Evolutionary conservation across 2,329 filamentous ascomycete genomes (phyloP).

Genomic region (Sporothrix euskadiensis): DNA sequence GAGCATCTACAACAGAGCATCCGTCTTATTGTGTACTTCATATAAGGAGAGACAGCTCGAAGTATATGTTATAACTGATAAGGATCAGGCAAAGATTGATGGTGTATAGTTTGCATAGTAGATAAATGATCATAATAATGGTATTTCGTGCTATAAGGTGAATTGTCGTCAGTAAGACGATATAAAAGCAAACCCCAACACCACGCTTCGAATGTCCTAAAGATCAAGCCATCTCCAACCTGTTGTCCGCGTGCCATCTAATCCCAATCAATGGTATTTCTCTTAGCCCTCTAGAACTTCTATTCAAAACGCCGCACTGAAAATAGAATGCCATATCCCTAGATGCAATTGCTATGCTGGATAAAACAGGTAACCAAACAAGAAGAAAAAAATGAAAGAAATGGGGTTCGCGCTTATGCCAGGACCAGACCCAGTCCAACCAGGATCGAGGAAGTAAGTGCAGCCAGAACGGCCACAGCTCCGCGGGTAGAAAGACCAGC

Average conservation of each 20-base stretch:
- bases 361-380: background rate
- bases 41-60: background rate
- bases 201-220: background rate
- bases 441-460: slow-evolving; percentile 18
- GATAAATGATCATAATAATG: background rate
- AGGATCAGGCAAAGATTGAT: background rate
- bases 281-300: background rate
- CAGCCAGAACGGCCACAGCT: background rate
- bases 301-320: background rate
- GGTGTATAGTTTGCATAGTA: background rate
- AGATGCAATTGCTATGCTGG: slow-evolving; percentile 20
- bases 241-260: background rate
- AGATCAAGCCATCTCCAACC: background rate
- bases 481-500: background rate
- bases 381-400: slow-evolving; percentile 45
- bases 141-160: background rate
- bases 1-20: background rate
- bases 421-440: slow-evolving; percentile 27
- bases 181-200: background rate
- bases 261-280: background rate
- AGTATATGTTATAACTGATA: background rate
- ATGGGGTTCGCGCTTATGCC: slow-evolving; percentile 39
- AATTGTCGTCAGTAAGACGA: background rate
- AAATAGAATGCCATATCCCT: background rate
- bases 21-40: background rate